phyloP scores from a whole-genome alignment of 1,284 basidiomycete species.

The Marasmius sp. region DNA sequence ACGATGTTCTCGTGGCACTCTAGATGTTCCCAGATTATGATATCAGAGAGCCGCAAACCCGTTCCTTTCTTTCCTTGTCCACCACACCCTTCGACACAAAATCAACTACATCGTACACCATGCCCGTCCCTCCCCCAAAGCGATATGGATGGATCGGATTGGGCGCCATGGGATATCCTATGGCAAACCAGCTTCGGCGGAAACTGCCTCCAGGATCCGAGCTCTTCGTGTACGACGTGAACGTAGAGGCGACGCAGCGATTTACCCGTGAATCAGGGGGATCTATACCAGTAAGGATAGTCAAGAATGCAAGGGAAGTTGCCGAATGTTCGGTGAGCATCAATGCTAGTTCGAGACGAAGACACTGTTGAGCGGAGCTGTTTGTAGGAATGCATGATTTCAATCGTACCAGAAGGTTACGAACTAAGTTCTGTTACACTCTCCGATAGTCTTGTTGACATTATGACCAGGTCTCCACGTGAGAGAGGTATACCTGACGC shows the following conservation, averaged over 20 bases:
- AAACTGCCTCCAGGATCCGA: conserved; percentile 25
- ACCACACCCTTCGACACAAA: background rate
- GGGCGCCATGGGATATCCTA: conserved; percentile 42
- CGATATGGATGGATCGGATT: conserved; percentile 38
- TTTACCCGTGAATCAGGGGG: conserved; percentile 23
- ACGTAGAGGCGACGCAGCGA: conserved; percentile 22
- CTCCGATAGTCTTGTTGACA: background rate
- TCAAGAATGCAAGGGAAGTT: conserved; percentile 29
- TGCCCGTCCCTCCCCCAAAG: conserved; percentile 18
- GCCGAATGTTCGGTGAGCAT: conserved; percentile 33
- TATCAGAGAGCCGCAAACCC: background rate
- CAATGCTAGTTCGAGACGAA: background rate
- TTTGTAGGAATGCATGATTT: conserved; percentile 33
- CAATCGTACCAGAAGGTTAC: conserved; percentile 40
- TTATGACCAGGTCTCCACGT: conserved; percentile 32
- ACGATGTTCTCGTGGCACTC: background rate
- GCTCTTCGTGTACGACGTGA: conserved; percentile 34
- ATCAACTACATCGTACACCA: background rate
- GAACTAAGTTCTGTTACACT: background rate
- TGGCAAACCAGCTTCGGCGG: conserved; percentile 33
- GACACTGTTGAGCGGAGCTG: background rate
- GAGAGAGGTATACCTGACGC: conserved; percentile 32
- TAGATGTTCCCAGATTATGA: background rate
- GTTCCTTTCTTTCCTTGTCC: background rate
- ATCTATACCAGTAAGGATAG: conserved; percentile 20